Conservation (phyloP, 371 early-diverging fungal genomes). For the Rhizopus arrhizus region DNA sequence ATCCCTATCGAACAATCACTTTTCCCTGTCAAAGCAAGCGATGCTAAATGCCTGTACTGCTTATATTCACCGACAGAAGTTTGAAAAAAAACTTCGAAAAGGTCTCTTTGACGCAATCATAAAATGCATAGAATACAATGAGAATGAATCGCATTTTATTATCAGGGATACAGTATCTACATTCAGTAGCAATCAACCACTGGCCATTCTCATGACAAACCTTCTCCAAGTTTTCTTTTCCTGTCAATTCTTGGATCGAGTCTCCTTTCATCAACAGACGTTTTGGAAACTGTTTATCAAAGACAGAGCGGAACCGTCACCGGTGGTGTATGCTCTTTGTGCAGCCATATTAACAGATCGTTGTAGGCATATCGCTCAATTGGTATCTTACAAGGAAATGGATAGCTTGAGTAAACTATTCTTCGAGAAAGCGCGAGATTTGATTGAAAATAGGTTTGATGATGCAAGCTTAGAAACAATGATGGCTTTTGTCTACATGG, state of each 20-base stretch:
- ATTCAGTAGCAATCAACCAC: not conserved
- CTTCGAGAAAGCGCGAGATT: slow-evolving; percentile 24
- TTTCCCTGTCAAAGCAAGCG: not conserved
- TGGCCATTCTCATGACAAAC: not conserved
- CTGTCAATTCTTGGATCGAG: slow-evolving; percentile 33
- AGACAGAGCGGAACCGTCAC: slow-evolving; percentile 28
- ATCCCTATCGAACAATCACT: not conserved
- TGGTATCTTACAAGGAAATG: slow-evolving; percentile 35
- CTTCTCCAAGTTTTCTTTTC: slow-evolving; percentile 39
- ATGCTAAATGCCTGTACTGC: not conserved
- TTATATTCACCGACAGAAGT: not conserved
- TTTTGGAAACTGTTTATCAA: slow-evolving; percentile 40
- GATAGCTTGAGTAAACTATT: slow-evolving; percentile 25
- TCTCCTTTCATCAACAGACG: slow-evolving; percentile 36
- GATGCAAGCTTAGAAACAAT: slow-evolving; percentile 35
- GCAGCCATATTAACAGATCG: slow-evolving; percentile 39
- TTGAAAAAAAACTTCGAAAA: slow-evolving; percentile 7
- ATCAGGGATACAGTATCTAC: not conserved
- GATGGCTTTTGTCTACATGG: slow-evolving; percentile 33
- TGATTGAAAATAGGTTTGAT: slow-evolving; percentile 34
- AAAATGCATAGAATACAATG: slow-evolving; percentile 9
- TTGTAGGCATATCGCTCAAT: slow-evolving; percentile 26
- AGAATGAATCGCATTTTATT: not conserved
- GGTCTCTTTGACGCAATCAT: slow-evolving; percentile 12
- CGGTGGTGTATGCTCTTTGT: slow-evolving; percentile 36